These are phyloP conservation scores for Circinella minor DNA, from an alignment of 371 early-diverging fungal species.

Conservation along the genomic window DNA sequence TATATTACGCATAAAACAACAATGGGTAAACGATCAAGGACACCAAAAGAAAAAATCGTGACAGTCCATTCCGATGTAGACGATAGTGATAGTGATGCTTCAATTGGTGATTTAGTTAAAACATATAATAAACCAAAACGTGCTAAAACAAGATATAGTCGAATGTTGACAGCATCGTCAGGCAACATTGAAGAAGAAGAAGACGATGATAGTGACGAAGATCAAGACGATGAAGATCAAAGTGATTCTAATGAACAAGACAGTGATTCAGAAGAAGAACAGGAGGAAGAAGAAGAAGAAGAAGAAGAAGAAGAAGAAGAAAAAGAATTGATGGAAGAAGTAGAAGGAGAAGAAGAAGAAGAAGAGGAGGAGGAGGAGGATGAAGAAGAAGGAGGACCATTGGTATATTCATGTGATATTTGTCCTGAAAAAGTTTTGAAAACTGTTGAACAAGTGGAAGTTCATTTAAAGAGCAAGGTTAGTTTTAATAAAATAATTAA, in stretches of 20 bases:
- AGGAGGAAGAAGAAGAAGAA: slow-evolving; percentile 9
- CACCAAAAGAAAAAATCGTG: slow-evolving; percentile 2
- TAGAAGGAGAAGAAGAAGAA: slow-evolving; percentile 3
- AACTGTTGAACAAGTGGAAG: slow-evolving; percentile 24
- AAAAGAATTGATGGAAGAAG: slow-evolving; percentile 5
- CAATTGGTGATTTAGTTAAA: slow-evolving; percentile 1
- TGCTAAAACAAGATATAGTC: slow-evolving; percentile 13
- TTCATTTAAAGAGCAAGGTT: slow-evolving; percentile 34
- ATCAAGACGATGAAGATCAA: slow-evolving; percentile 14
- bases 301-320: slow-evolving; percentile 16
- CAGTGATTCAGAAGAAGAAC: slow-evolving; percentile 8
- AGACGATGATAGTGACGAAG: slow-evolving; percentile 17
- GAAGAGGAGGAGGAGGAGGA: slow-evolving; percentile 15
- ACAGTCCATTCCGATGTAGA: slow-evolving; percentile 6
- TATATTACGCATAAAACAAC: background rate
- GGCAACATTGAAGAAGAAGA: slow-evolving; percentile 17
- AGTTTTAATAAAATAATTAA: background rate
- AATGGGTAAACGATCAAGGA: slow-evolving; percentile 2
- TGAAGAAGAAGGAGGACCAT: slow-evolving; percentile 21
- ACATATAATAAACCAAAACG: background rate
- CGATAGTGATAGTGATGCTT: slow-evolving; percentile 13
- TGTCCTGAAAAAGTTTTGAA: slow-evolving; percentile 31
- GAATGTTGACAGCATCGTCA: slow-evolving; percentile 17
- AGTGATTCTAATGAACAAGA: slow-evolving; percentile 10
- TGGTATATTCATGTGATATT: slow-evolving; percentile 26